A percentile compares a stretch with the other conserved stretches of the same genome.
These are phyloP conservation scores for Marasmius fiardii DNA, from an alignment of 1,284 basidiomycete species.

Conservation along the genomic window DNA sequence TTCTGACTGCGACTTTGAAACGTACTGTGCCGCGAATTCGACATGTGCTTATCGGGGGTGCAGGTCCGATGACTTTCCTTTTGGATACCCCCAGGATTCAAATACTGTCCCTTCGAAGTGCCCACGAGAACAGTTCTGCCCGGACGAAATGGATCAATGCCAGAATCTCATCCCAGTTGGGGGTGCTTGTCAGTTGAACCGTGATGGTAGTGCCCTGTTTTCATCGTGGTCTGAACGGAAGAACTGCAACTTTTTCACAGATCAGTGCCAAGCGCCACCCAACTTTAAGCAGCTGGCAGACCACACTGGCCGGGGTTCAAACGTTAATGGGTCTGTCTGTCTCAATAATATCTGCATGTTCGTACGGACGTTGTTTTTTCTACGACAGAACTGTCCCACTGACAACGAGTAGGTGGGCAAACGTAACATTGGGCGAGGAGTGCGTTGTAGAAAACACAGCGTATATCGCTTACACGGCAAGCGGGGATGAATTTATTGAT, in stretches of 20 bases:
- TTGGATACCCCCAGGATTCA: constrained; percentile 50
- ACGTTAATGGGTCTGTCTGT: constrained; percentile 80
- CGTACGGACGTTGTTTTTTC: constrained; percentile 25
- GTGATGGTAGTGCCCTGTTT: constrained; percentile 61
- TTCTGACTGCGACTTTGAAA: constrained; percentile 70
- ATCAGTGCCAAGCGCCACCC: constrained; percentile 70
- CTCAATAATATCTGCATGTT: constrained; percentile 80
- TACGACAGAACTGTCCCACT: not conserved
- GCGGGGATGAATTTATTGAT: constrained; percentile 58
- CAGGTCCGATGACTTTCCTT: constrained; percentile 73
- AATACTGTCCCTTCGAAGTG: constrained; percentile 61
- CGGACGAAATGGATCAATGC: constrained; percentile 79
- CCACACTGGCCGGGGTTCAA: constrained; percentile 53
- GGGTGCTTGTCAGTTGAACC: constrained; percentile 78
- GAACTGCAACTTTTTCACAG: constrained; percentile 32
- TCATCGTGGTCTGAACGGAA: not conserved
- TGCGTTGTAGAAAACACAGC: constrained; percentile 77
- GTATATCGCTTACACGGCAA: constrained; percentile 65
- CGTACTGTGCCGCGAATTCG: constrained; percentile 57
- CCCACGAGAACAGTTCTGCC: constrained; percentile 66
- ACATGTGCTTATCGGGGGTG: constrained; percentile 68
- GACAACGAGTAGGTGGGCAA: constrained; percentile 59
- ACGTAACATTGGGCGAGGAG: constrained; percentile 59
- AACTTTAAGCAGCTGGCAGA: constrained; percentile 65
- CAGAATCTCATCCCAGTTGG: constrained; percentile 57